Conservation (phyloP, 495 filamentous ascomycete genomes). For the Aspergillus homomorphus region DNA sequence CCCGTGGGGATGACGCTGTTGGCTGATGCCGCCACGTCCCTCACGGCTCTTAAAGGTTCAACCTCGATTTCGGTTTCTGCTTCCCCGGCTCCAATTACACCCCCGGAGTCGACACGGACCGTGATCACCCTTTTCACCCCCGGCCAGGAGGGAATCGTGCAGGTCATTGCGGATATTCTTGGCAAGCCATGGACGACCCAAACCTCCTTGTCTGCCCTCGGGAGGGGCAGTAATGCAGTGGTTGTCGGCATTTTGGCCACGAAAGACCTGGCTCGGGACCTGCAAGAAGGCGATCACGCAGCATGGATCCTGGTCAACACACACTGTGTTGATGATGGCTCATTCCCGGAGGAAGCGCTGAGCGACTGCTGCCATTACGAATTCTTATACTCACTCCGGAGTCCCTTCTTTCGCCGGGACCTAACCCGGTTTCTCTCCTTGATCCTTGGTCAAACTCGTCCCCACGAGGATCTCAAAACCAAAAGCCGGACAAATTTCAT, state of each 20-base stretch:
- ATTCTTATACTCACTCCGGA: conserved; percentile 69
- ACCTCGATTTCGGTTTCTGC: conserved; percentile 7
- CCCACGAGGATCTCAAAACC: conserved; percentile 69
- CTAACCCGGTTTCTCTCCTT: conserved; percentile 73
- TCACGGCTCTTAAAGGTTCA: conserved; percentile 14
- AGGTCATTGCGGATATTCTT: conserved; percentile 63
- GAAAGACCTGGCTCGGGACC: conserved; percentile 49
- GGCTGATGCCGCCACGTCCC: conserved; percentile 20
- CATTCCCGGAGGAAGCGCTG: conserved; percentile 60
- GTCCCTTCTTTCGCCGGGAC: conserved; percentile 69
- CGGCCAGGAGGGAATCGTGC: conserved; percentile 63
- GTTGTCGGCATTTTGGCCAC: conserved; percentile 56
- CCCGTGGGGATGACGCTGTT: conserved; percentile 39
- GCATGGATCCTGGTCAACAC: conserved; percentile 64
- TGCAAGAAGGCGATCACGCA: conserved; percentile 45
- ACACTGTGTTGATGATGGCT: conserved; percentile 67
- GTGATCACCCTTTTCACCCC: conserved; percentile 59
- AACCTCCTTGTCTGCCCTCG: conserved; percentile 49
- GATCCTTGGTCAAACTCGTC: conserved; percentile 69
- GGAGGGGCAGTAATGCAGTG: conserved; percentile 44
- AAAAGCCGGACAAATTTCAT: conserved; percentile 78
- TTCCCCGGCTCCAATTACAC: conserved; percentile 12
- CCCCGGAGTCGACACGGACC: conserved; percentile 25
- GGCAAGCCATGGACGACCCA: conserved; percentile 62
- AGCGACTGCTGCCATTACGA: conserved; percentile 72